Base-by-base conservation (phyloP, 1,139 yeast genomes). In the Yamadazyma pseudoaaseri region DNA sequence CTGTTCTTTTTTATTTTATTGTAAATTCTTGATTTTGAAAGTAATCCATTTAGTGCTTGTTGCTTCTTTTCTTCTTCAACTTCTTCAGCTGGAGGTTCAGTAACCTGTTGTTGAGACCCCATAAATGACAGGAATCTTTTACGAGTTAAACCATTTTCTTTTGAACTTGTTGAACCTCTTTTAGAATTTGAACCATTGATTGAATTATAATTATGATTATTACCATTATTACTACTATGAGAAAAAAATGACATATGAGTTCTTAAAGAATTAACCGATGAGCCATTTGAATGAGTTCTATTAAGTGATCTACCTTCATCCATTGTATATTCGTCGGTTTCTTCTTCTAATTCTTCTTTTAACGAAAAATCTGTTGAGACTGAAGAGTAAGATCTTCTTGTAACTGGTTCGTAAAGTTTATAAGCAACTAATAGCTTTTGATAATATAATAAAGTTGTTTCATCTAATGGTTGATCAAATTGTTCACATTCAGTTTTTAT, bases 1-100 rank as follows among this genome's bases (percentile, higher is more conserved):
- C 74, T 54, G 37, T 62, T 54, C 40, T 64, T 66, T 42, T 60
- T 67, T 17, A 68, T 48, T 38, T 63, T 58, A 42, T 58, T 61
- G 43, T 69, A 69, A 18, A 69, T 46, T 40, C 56, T 54, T 5
- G 70, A 60, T 39, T 68, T 69, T 11, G 65, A 53, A 16, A 67
- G 52, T 10, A 68, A 41, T n/a, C 54, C 47, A 41, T 61, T 63
- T 9, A 62, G 39, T 0, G 55, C 48, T 35, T 54, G 61, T 38
- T 50, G 56, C 33, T 49, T 54, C 35, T 49, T 31, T 21, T 35
- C 47, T 21, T 50, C 48, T 3, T 56, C 61, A 12, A 39, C 36
- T 15, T 6, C 24, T 13, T 16, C 16, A 11, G 16, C 23, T 18
- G 14, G 26, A 15, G 13, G 16, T 21, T 10, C 11, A 17, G 11